Percentiles rank a stretch among this genome's conserved stretches.
Conservation (phyloP, 129 eudicot species). For the Saposhnikovia divaricata region DNA sequence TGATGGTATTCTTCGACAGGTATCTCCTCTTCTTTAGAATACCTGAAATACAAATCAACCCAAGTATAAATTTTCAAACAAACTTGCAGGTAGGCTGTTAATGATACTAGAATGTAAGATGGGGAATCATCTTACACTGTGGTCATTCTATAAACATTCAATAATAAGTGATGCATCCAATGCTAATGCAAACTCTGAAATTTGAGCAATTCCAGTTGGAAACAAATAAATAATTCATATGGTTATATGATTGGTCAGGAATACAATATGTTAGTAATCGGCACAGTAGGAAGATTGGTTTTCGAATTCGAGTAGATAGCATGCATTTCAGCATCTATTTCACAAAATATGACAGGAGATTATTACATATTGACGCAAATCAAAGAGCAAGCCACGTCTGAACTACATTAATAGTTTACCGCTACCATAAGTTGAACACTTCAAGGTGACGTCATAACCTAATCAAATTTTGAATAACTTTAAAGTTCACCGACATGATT, state of each 20-base stretch:
- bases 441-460: neutral
- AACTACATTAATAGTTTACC: neutral
- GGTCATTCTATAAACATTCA: neutral
- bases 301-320: neutral
- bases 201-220: neutral
- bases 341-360: neutral
- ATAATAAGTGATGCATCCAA: neutral
- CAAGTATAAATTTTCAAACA: neutral
- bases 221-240: neutral
- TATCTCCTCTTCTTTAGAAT: conserved; percentile 85
- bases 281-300: neutral
- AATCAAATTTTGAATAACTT: neutral
- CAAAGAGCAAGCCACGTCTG: neutral
- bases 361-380: neutral
- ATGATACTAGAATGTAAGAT: neutral
- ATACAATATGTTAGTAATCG: neutral
- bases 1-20: conserved; percentile 35
- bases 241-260: neutral
- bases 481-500: neutral
- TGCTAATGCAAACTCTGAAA: neutral
- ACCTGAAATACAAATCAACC: conserved; percentile 40
- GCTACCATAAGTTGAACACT: neutral
- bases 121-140: neutral
- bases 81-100: neutral
- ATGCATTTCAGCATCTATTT: neutral